These are phyloP conservation scores for Petunia secreta DNA, from an alignment of 257 asterid species.

Conservation along the genomic window DNA sequence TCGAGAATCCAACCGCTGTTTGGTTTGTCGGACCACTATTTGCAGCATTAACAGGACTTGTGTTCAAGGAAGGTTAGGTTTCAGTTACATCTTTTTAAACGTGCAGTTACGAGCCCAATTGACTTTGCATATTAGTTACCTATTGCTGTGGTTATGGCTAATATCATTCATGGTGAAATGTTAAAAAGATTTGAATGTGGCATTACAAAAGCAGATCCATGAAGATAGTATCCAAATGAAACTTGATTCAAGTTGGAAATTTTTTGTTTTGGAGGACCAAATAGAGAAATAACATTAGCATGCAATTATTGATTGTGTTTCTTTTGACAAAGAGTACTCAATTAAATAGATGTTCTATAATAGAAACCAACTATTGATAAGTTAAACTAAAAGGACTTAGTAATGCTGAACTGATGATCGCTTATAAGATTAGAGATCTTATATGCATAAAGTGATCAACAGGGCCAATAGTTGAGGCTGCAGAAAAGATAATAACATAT, in stretches of 20 bases:
- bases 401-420: background rate
- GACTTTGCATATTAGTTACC: background rate
- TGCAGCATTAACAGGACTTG: constrained; percentile 91
- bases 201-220: background rate
- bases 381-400: background rate
- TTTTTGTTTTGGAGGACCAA: background rate
- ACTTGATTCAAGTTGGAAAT: background rate
- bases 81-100: background rate
- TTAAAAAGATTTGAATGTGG: background rate
- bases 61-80: constrained; percentile 83
- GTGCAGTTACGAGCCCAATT: background rate
- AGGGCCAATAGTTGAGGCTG: background rate
- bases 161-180: background rate
- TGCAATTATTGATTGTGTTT: background rate
- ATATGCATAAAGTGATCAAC: background rate
- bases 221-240: background rate
- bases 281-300: background rate
- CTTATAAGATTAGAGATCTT: background rate
- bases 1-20: constrained; percentile 68
- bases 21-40: constrained; percentile 93
- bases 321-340: background rate
- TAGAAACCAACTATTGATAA: background rate
- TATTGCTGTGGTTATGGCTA: background rate
- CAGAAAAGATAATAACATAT: background rate
- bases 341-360: no score